Evolutionary conservation across 2,329 filamentous ascomycete species (phyloP), one percentile per base, ranked within the genome.

Genomic region (Sporothrix brasiliensis): DNA sequence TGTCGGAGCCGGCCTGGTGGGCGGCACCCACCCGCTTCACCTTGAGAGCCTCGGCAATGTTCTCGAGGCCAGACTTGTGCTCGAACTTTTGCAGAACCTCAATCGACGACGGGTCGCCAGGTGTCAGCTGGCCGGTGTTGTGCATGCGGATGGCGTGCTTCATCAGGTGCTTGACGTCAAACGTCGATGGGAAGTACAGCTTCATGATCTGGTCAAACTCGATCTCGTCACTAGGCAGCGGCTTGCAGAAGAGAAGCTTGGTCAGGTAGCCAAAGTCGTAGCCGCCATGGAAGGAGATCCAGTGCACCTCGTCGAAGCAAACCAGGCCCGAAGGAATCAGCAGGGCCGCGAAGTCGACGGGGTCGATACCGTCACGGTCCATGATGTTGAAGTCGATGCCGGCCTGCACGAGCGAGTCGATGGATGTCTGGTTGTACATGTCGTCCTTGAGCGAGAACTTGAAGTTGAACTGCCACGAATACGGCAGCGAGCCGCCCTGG

Each of bases 391-490:
- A 97, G 79, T 98, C 93, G 73, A 97, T 94, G n/a, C 95, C 95
- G 1, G 93, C 92, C 76, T 92, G 91, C 75, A 93, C 90, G 24
- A 98, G 86, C 75, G 97, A 93, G 74, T 95, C 91, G 75, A 97
- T 97, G 19, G 93, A 97, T 71, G 93, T 91, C 78, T 97, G 91
- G 73, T 96, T 95, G 81, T 96, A 98, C 95, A 99, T 99, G 81
- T 99, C 95, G 52, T 94, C 89, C 75, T 95, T 92, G 11, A 97
- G 85, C 1, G 93, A 95, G 80, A 98, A 99, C 76, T 94, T 91
- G 82, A 99, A 99, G 84, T 99, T 98, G 86, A 99, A 99, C 76
- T 97, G 94, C 95, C 95, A 99, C 21, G 94, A 96, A 78, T 92
- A 96, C 19, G 92, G 94, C 71, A 93, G 89, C 50, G 72, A 47